Evolutionary conservation across 441 rosid genomes (phyloP), one percentile per base, ranked within the genome.

Genomic region (Populus trichocarpa): DNA sequence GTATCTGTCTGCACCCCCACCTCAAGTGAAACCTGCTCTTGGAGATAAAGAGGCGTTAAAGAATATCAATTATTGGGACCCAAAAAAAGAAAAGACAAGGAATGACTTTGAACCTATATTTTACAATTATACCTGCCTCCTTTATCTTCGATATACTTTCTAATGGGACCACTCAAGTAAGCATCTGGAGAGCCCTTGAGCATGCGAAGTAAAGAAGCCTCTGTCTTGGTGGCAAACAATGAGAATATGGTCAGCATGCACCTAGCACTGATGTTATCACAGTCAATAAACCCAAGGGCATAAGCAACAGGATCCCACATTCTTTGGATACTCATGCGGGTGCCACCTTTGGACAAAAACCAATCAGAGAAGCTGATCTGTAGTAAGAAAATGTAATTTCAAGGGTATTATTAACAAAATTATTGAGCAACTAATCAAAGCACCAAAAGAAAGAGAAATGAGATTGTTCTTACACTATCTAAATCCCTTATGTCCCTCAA

Each of bases 251-350:
- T 96, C 70, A 96, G 97, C 99, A 96, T 96, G 83, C 99, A 96
- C 50, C 99, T 89, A 20, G 99, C 98, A 81, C 99, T 94, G 87
- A 96, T 96, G 84, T 93, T 96, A 85, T 96, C 98, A 66, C 99
- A 96, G 83, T 94, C 99, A 69, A 96, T 94, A 84, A 96, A 96
- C 72, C 98, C 99, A 26, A 96, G 96, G 79, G 97, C 98, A 79
- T 96, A 96, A 64, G 98, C 99, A 86, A 96, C 98, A 70, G 99
- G 99, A 87, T 96, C 98, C 99, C 99, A 96, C 99, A 96, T 91
- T 86, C 99, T 90, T 81, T 91, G 95, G 78, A 96, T 93, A 80
- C 99, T 96, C 50, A 64, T 82, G 22, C 97, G 88, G 11, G 98
- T 94, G 69, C 99, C 99, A 46, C 99, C 99, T 88, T 94, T 96